Percentiles rank a stretch among this genome's conserved stretches.
Evolutionary conservation across 2,329 filamentous ascomycete species (phyloP).

Genomic region (Fusarium fracticaudum): DNA sequence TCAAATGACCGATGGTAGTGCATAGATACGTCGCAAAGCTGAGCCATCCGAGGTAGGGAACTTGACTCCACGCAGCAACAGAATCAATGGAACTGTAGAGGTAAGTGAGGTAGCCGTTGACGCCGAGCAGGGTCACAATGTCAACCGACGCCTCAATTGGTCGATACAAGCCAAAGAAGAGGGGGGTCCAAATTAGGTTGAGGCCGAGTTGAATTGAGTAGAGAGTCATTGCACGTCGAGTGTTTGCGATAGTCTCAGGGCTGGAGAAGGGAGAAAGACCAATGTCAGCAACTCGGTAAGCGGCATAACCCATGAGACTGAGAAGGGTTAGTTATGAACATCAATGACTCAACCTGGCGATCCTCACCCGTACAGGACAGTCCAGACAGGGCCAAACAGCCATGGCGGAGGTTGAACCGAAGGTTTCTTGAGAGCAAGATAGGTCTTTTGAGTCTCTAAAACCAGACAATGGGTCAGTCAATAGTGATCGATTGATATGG

Average conservation of each 20-base stretch:
- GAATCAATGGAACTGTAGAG: constrained; percentile 80
- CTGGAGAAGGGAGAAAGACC: constrained; percentile 68
- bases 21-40: constrained; percentile 88
- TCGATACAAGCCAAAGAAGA: constrained; percentile 84
- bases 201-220: constrained; percentile 88
- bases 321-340: background rate
- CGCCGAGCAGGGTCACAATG: constrained; percentile 75
- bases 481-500: background rate
- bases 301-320: constrained; percentile 85
- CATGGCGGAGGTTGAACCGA: constrained; percentile 68
- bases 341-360: background rate
- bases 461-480: constrained; percentile 33
- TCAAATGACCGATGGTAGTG: constrained; percentile 73
- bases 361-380: constrained; percentile 66
- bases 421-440: constrained; percentile 74
- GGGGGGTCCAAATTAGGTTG: constrained; percentile 90
- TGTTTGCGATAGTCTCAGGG: constrained; percentile 63
- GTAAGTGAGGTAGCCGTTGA: constrained; percentile 78
- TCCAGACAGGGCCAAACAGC: constrained; percentile 74
- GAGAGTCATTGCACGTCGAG: constrained; percentile 77
- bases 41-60: constrained; percentile 88
- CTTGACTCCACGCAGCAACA: constrained; percentile 76
- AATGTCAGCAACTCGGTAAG: constrained; percentile 76
- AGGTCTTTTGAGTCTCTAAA: constrained; percentile 68
- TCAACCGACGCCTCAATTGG: constrained; percentile 80